Conservation (phyloP, 2,329 filamentous ascomycete genomes). For the Pseudocercospora musae region DNA sequence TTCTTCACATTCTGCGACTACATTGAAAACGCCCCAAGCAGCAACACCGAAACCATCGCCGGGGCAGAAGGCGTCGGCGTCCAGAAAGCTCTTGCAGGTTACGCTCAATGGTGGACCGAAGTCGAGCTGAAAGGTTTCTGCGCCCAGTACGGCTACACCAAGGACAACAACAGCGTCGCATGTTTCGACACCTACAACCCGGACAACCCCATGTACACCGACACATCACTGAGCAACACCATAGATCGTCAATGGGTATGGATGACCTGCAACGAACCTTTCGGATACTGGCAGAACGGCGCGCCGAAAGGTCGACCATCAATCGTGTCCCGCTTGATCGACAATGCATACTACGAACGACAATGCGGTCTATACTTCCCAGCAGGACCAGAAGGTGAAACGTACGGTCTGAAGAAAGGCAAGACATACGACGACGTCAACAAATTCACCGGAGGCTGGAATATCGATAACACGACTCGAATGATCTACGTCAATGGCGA, state of each 20-base stretch:
- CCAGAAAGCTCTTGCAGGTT: constrained; percentile 52
- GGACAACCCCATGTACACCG: constrained; percentile 50
- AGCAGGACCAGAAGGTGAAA: constrained; percentile 44
- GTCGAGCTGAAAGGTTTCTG: constrained; percentile 49
- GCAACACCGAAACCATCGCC: background rate
- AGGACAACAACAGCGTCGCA: constrained; percentile 40
- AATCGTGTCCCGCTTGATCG: constrained; percentile 54
- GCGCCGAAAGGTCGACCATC: constrained; percentile 46
- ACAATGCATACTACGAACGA: constrained; percentile 52
- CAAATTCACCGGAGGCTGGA: constrained; percentile 56
- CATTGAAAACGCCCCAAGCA: constrained; percentile 30
- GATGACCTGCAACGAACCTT: constrained; percentile 63
- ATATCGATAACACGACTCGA: constrained; percentile 52
- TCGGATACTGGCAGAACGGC: constrained; percentile 56
- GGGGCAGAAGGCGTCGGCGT: constrained; percentile 52
- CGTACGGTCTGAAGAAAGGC: constrained; percentile 48
- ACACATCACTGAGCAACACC: constrained; percentile 47
- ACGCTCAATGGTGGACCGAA: constrained; percentile 52
- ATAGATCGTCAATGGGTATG: constrained; percentile 57
- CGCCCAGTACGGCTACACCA: constrained; percentile 38
- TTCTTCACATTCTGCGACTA: constrained; percentile 49
- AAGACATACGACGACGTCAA: constrained; percentile 52
- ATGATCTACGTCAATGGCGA: constrained; percentile 59
- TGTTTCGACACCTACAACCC: constrained; percentile 56
- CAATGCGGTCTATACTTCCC: constrained; percentile 59